Evolutionary conservation across 2,329 filamentous ascomycete genomes (phyloP).

Genomic region (Colletotrichum camelliae): DNA sequence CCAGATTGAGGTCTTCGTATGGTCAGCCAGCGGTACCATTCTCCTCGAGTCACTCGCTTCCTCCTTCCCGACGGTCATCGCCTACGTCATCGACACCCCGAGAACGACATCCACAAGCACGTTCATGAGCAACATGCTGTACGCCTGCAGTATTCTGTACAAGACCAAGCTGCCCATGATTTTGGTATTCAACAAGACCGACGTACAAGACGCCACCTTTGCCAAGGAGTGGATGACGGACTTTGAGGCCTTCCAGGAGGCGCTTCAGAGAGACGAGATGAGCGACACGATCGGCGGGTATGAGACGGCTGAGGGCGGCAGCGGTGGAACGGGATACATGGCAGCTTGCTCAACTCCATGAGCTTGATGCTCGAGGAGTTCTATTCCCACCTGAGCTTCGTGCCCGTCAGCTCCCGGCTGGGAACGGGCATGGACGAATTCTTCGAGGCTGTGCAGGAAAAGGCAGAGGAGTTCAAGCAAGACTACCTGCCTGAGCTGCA

Average conservation of each 20-base stretch:
- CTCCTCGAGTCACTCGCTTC: conserved; percentile 91
- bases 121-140: conserved; percentile 99
- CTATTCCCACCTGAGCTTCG: conserved; percentile 90
- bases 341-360: conserved; percentile 95
- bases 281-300: conserved; percentile 76
- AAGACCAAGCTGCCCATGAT: conserved; percentile 99
- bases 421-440: conserved; percentile 93
- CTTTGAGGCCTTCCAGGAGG: conserved; percentile 93
- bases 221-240: conserved; percentile 99
- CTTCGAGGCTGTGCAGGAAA: conserved; percentile 86
- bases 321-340: conserved; percentile 92
- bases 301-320: conserved; percentile 64
- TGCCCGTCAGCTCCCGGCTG: conserved; percentile 91
- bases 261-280: conserved; percentile 81
- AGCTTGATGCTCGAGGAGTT: conserved; percentile 97
- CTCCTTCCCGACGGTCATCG: conserved; percentile 94
- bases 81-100: conserved; percentile 97
- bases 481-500: conserved; percentile 96
- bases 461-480: conserved; percentile 84
- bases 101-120: conserved; percentile 91
- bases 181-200: conserved; percentile 98
- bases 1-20: conserved; percentile 98
- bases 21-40: conserved; percentile 95
- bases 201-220: conserved; percentile 88
- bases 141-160: conserved; percentile 97